Percentiles rank a stretch among this genome's conserved stretches.
Evolutionary conservation across 129 eudicot species (phyloP).

Genomic region (Deinandra increscens): DNA sequence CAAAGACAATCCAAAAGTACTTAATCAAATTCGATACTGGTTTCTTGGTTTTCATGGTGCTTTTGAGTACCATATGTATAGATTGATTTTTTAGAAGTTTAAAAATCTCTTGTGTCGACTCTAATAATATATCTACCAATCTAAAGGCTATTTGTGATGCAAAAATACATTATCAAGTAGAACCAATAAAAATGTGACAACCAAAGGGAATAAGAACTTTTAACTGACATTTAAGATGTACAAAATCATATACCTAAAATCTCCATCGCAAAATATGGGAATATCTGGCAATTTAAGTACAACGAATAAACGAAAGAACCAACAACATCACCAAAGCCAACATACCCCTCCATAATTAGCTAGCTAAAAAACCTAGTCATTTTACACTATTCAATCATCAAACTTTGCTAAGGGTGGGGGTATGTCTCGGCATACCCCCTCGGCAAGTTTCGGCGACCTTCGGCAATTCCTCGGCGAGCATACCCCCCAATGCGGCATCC

Average conservation of each 20-base stretch:
- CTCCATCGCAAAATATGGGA: conserved; percentile 33
- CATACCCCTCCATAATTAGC: conserved; percentile 24
- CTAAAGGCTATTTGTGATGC: neutral
- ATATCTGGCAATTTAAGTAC: conserved; percentile 37
- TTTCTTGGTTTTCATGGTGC: no score
- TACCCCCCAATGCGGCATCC: no score
- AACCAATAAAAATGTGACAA: neutral
- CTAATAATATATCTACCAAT: no score
- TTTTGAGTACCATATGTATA: no score
- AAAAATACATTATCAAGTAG: neutral
- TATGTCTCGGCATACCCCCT: no score
- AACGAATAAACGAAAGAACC: conserved; percentile 40
- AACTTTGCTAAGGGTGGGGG: no score
- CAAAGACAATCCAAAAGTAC: no score
- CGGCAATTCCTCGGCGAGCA: no score
- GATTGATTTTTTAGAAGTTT: no score
- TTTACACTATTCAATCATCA: conserved; percentile 39
- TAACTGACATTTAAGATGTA: conserved; percentile 26
- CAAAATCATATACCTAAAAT: conserved; percentile 35
- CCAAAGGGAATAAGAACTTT: neutral
- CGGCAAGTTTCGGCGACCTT: no score
- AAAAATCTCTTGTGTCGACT: no score
- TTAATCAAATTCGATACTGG: no score
- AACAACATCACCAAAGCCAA: conserved; percentile 29
- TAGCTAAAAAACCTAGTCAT: conserved; percentile 31